These are phyloP conservation scores for Auxenochlorella pyrenoidosa DNA, from an alignment of 139 green algal genomes.

Conservation along the genomic window DNA sequence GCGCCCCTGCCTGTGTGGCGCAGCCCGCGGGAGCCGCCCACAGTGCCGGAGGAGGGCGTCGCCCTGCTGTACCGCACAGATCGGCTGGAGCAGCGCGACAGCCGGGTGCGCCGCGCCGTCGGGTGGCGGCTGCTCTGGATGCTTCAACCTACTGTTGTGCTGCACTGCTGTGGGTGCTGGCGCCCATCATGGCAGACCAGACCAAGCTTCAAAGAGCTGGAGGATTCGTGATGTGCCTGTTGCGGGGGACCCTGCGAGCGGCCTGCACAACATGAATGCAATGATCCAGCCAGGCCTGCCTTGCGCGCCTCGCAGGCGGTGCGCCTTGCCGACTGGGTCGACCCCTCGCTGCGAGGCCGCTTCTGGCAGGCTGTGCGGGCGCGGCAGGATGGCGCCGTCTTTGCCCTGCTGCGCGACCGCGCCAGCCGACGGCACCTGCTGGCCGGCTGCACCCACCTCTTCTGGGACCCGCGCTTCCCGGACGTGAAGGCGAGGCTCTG, in stretches of 20 bases:
- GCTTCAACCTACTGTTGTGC: no score
- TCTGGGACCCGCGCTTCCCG: conserved; percentile 59
- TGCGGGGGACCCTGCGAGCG: no score
- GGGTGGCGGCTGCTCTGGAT: neutral
- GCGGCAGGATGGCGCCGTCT: conserved; percentile 42
- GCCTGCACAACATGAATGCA: no score
- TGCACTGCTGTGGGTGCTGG: no score
- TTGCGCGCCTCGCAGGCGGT: neutral
- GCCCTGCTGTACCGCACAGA: conserved; percentile 47
- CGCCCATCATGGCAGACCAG: no score
- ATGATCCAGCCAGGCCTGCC: no score
- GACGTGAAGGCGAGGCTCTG: conserved; percentile 54
- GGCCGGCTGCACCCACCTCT: conserved; percentile 63
- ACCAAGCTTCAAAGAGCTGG: no score
- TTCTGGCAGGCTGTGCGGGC: conserved; percentile 5
- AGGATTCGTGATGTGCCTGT: no score
- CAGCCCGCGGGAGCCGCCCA: neutral
- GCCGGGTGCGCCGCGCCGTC: neutral
- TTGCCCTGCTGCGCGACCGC: conserved; percentile 55
- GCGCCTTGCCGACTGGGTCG: neutral
- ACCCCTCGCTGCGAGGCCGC: neutral
- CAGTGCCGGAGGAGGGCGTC: conserved; percentile 51
- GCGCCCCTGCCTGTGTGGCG: neutral
- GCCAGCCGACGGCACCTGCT: conserved; percentile 36
- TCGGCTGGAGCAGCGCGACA: conserved; percentile 17